Conservation (phyloP, 1,284 basidiomycete genomes). For the Termitomyces sp. region DNA sequence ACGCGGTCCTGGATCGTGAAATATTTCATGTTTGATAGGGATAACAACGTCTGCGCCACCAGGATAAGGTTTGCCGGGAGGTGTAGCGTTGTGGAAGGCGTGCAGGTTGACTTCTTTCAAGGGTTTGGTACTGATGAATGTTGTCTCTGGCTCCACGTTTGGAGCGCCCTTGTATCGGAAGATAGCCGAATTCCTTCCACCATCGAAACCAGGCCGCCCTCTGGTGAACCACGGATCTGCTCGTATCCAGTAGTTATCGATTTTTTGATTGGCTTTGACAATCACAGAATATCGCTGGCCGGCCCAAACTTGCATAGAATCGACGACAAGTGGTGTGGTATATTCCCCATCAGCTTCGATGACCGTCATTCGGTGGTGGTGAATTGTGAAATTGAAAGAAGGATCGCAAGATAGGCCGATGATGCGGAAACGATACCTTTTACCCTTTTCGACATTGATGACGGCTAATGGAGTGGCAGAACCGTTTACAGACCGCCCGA, state of each 20-base stretch:
- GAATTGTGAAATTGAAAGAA: slow-evolving; percentile 25
- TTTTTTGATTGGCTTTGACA: slow-evolving; percentile 24
- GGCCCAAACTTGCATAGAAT: slow-evolving; percentile 32
- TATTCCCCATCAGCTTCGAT: slow-evolving; percentile 33
- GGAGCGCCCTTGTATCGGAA: slow-evolving; percentile 35
- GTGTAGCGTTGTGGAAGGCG: slow-evolving; percentile 20
- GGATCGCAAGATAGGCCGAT: slow-evolving; percentile 34
- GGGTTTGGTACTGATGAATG: slow-evolving; percentile 17
- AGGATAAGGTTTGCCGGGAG: slow-evolving; percentile 23
- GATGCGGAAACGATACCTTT: slow-evolving; percentile 43
- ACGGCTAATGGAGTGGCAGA: slow-evolving; percentile 23
- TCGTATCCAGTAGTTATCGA: slow-evolving; percentile 38
- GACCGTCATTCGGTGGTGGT: slow-evolving; percentile 12
- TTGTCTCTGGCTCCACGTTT: slow-evolving; percentile 35
- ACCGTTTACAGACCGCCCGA: slow-evolving; percentile 27
- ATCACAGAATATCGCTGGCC: slow-evolving; percentile 20
- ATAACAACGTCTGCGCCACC: slow-evolving; percentile 28
- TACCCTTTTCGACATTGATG: slow-evolving; percentile 24
- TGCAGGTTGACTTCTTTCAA: slow-evolving; percentile 24
- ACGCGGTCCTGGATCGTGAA: slow-evolving; percentile 7
- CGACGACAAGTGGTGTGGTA: slow-evolving; percentile 32
- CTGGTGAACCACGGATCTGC: slow-evolving; percentile 26
- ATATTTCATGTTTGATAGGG: slow-evolving; percentile 22
- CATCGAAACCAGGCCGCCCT: slow-evolving; percentile 24
- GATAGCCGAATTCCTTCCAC: slow-evolving; percentile 31